Evolutionary conservation across 1,139 yeast species (phyloP).

Genomic region (Hyphopichia fennica): DNA sequence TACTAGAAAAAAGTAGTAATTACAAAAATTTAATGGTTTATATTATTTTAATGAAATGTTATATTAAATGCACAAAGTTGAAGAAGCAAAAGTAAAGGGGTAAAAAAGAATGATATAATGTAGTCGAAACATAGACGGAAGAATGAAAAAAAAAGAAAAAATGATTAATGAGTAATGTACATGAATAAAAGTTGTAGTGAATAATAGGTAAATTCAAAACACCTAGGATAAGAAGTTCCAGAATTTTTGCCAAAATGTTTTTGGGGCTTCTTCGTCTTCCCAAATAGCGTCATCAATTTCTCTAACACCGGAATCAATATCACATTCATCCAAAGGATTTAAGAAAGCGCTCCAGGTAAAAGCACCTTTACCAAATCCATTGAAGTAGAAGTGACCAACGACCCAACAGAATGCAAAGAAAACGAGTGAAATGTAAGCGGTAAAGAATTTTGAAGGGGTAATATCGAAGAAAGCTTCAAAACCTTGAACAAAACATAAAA

Average conservation of each 20-base stretch:
- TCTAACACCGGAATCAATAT: slow-evolving; percentile 61
- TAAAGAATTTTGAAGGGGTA: slow-evolving; percentile 56
- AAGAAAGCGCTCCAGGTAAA: slow-evolving; percentile 34
- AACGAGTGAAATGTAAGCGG: slow-evolving; percentile 65
- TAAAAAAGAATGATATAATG: slow-evolving; percentile 2
- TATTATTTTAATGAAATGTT: neutral
- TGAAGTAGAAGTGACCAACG: slow-evolving; percentile 50
- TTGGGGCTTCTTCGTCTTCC: slow-evolving; percentile 50
- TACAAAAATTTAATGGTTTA: neutral
- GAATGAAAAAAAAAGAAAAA: neutral
- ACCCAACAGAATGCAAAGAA: slow-evolving; percentile 54
- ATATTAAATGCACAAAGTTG: neutral
- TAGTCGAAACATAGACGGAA: neutral
- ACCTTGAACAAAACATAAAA: slow-evolving; percentile 70
- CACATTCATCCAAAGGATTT: slow-evolving; percentile 53
- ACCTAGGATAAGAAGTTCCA: slow-evolving; percentile 36
- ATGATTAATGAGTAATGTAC: neutral
- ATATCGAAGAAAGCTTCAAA: slow-evolving; percentile 60
- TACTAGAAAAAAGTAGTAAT: slow-evolving; percentile 20
- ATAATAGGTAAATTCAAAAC: neutral
- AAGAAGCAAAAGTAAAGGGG: neutral
- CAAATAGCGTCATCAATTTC: slow-evolving; percentile 50
- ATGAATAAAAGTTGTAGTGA: neutral
- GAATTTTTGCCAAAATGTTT: slow-evolving; percentile 15
- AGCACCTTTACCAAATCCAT: slow-evolving; percentile 35